Conservation (phyloP, 805 yeast species). For the Sugiyamaella marilandica region DNA sequence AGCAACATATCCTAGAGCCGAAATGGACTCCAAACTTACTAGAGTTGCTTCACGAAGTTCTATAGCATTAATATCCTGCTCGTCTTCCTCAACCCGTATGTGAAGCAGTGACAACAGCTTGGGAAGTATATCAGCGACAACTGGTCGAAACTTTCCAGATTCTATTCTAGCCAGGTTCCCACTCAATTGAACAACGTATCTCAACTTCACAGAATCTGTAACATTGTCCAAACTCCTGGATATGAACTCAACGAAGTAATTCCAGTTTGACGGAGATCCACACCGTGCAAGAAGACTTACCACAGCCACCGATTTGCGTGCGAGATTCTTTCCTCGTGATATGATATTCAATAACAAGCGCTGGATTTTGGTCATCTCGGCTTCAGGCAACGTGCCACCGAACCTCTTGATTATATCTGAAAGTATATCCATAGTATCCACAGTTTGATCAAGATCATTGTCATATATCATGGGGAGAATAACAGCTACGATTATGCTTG, state of each 20-base stretch:
- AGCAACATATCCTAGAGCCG: slow-evolving; percentile 37
- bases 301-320: slow-evolving; percentile 47
- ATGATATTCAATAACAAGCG: slow-evolving; percentile 36
- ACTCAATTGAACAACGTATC: slow-evolving; percentile 14
- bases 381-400: slow-evolving; percentile 39
- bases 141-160: slow-evolving; percentile 17
- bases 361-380: slow-evolving; percentile 33
- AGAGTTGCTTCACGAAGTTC: slow-evolving; percentile 50
- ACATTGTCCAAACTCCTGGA: slow-evolving; percentile 13
- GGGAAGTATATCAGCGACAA: slow-evolving; percentile 12
- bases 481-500: slow-evolving; percentile 23
- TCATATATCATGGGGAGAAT: slow-evolving; percentile 26
- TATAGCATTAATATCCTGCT: slow-evolving; percentile 40
- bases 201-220: slow-evolving; percentile 6
- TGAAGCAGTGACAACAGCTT: slow-evolving; percentile 23
- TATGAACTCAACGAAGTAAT: slow-evolving; percentile 18
- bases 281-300: slow-evolving; percentile 40
- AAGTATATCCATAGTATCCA: slow-evolving; percentile 59
- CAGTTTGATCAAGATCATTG: slow-evolving; percentile 24
- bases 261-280: slow-evolving; percentile 27
- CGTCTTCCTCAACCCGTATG: slow-evolving; percentile 42
- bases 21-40: slow-evolving; percentile 37
- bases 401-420: slow-evolving; percentile 50
- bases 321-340: slow-evolving; percentile 37
- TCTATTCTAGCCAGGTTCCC: slow-evolving; percentile 28